Base-by-base conservation (phyloP, 1,284 basidiomycete genomes). In the Ceratobasidium theobromae region DNA sequence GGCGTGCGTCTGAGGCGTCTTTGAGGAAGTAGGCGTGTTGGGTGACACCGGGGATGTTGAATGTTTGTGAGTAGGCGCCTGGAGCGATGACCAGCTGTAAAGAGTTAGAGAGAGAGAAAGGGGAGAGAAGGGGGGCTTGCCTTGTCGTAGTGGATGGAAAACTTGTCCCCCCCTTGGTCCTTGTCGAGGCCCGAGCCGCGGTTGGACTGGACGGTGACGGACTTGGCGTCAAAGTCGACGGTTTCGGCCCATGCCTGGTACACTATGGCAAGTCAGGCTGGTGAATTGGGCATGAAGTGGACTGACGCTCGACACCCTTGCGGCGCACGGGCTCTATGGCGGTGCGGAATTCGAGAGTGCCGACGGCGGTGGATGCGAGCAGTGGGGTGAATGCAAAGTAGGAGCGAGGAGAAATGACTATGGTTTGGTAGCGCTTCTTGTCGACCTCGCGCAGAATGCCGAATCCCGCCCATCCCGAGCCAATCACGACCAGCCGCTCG, bases 331-430 rank as follows among this genome's bases (percentile, higher is more conserved):
- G 86, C 75, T 95, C 92, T 30, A 93, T 80, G 0, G 89, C 88
- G 70, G 86, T 86, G 33, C 91, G 80, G 72, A 89, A 91, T 70
- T 93, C 90, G 53, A 94, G 78, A 1, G 91, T 93, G 4, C 92
- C 92, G 28, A 93, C 90, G 1, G 89, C 84, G 67, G 87, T 88
- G 48, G 87, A 81, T 0, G 89, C 89, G 12, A 92, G 79, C 38
- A 93, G 76, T 0, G 91, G 91, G 0, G 91, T 93, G 73, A 93
- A 93, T 72, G 91, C 90, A 78, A 93, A 93, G 75, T 91, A 88
- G 32, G 85, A 86, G 58, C 81, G 87, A 0, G 91, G 88, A 0
- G 89, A 89, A 40, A 93, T 73, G 46, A 91, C 76, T 2, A 48
- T 35, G 18, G 25, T 46, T 33, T 67, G 46, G 41, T 67, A 67